Evolutionary conservation across 805 yeast species (phyloP), one percentile per base, ranked within the genome.

Genomic region (Candida schatavii): DNA sequence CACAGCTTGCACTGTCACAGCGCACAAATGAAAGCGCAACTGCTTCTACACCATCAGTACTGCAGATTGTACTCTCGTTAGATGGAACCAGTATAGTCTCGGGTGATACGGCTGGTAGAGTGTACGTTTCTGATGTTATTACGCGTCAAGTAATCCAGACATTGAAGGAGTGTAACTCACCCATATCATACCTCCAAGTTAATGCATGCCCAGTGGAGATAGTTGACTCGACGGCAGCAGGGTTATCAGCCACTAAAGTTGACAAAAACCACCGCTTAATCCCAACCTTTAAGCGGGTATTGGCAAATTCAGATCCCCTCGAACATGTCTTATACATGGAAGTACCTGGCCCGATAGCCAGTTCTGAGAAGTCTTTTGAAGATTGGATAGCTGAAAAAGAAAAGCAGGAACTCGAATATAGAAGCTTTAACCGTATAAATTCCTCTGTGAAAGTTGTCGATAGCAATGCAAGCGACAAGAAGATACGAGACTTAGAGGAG

Each of bases 51-150:
- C 44, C 48, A 9, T 45, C 55, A 2, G 77, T 85, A 2, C 77
- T 87, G 0, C 64, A 77, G 30, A 49, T 89, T 39, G 69, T 66
- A 2, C 61, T 86, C 2, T 80, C 89, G 4, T 65, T 85, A 54
- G 97, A 90, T 56, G 96, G 91, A 3, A 78, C 90, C 14, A 59
- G 68, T 28, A 53, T 90, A 4, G 66, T 85, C 2, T 77, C 88
- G 4, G 97, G 97, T 27, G 95, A 87, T 56, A 59, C 73, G 0
- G 54, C 51, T n/a, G 97, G 97, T 1, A 70, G 76, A 22, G 78
- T 87, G 2, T 75, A 76, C 31, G 71, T 82, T 1, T 75, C 83
- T 51, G 97, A 91, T 59, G 69, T 82, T 4, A 75, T 72, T 13
- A 80, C 91, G 0, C 81, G 77, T 54, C 93, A 85, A 60, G 78